Evolutionary conservation across 1,284 basidiomycete genomes (phyloP).

Genomic region (Inonotus hispidus): DNA sequence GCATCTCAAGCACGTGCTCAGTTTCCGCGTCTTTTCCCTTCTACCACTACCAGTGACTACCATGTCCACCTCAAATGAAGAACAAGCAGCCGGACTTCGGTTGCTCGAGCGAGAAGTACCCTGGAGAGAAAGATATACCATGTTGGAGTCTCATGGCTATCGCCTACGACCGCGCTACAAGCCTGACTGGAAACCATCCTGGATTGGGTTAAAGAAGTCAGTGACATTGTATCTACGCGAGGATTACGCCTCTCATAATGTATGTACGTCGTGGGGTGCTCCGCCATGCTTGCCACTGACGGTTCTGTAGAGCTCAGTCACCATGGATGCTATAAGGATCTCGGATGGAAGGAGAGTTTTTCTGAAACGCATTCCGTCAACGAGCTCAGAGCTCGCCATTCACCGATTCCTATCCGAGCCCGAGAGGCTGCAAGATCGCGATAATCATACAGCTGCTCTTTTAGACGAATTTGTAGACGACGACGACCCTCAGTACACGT

Average conservation of each 20-base stretch:
- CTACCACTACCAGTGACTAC: too few species aligned
- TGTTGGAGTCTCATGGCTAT: slow-evolving; percentile 19
- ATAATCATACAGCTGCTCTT: slow-evolving; percentile 11
- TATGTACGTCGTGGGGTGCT: background rate
- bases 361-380: background rate
- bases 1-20: too few species aligned
- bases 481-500: slow-evolving; percentile 5
- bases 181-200: slow-evolving; percentile 23
- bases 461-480: background rate
- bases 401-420: background rate
- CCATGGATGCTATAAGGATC: background rate
- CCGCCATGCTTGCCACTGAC: background rate
- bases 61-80: too few species aligned
- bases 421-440: background rate
- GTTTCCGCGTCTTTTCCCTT: too few species aligned
- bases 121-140: slow-evolving; percentile 7
- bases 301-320: background rate
- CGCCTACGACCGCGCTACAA: slow-evolving; percentile 22
- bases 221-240: too few species aligned
- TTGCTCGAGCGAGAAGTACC: too few species aligned
- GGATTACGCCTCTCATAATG: slow-evolving; percentile 19
- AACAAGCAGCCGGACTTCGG: too few species aligned
- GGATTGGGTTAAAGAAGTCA: too few species aligned
- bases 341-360: slow-evolving; percentile 4
- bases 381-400: slow-evolving; percentile 22